A percentile compares a stretch with the other conserved stretches of the same genome.
Conservation (phyloP, 345 rosid genomes). For the Boechera divaricarpa region DNA sequence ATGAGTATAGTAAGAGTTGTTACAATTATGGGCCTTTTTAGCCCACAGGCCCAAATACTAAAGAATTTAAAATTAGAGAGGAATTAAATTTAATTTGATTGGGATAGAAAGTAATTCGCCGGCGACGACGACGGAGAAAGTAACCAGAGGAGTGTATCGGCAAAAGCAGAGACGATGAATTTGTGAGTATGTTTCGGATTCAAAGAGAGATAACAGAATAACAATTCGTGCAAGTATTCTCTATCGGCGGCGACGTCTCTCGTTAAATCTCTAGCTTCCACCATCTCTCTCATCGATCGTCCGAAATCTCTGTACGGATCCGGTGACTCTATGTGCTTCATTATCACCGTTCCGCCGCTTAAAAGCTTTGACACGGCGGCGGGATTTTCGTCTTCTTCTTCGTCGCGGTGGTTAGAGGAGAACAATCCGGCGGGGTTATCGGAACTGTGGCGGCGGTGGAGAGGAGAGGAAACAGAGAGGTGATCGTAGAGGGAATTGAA, state of each 20-base stretch:
- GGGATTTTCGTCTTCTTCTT: neutral
- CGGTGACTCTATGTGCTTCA: slow-evolving; percentile 61
- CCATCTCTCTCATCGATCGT: slow-evolving; percentile 91
- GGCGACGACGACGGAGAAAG: slow-evolving; percentile 49
- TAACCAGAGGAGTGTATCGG: slow-evolving; percentile 63
- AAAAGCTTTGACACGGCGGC: slow-evolving; percentile 22
- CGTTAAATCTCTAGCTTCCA: slow-evolving; percentile 62
- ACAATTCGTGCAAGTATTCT: slow-evolving; percentile 75
- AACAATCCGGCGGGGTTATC: neutral
- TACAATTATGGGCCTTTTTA: slow-evolving; percentile 15
- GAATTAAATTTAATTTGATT: neutral
- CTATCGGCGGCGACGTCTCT: slow-evolving; percentile 57
- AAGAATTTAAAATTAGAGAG: neutral
- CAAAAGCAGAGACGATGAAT: slow-evolving; percentile 75
- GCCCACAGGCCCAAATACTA: slow-evolving; percentile 10
- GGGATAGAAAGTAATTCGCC: neutral
- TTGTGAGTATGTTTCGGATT: slow-evolving; percentile 75
- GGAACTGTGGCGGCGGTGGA: slow-evolving; percentile 21
- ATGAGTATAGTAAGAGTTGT: neutral
- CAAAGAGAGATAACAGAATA: slow-evolving; percentile 71
- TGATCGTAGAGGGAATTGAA: slow-evolving; percentile 47
- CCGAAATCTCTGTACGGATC: slow-evolving; percentile 82
- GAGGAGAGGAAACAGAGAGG: slow-evolving; percentile 43
- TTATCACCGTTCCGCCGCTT: slow-evolving; percentile 63
- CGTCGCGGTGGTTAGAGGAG: neutral